Conservation (phyloP, 2,329 filamentous ascomycete genomes). For the Grosmannia serpens region DNA sequence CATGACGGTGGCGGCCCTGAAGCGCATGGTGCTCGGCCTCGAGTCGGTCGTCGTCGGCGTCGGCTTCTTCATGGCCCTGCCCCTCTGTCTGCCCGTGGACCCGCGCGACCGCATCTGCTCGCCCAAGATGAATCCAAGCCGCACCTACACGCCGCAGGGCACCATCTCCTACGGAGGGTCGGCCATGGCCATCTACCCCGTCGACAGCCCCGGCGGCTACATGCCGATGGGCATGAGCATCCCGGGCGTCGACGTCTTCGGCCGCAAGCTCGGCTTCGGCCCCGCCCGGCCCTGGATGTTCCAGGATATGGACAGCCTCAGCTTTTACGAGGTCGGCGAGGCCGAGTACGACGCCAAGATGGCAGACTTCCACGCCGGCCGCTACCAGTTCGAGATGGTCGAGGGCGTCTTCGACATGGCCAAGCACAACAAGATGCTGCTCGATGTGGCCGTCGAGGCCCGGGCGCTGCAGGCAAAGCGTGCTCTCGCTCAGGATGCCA, state of each 20-base stretch:
- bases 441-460: too few species aligned
- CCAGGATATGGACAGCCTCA: slow-evolving; percentile 22
- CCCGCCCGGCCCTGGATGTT: slow-evolving; percentile 23
- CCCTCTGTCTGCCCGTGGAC: slow-evolving; percentile 11
- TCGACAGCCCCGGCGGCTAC: slow-evolving; percentile 28
- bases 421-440: too few species aligned
- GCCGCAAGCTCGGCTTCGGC: slow-evolving; percentile 2
- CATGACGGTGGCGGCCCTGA: too few species aligned
- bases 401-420: slow-evolving; percentile 38
- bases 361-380: slow-evolving; percentile 31
- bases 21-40: slow-evolving; percentile 6
- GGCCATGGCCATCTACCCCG: slow-evolving; percentile 24
- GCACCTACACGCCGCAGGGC: slow-evolving; percentile 23
- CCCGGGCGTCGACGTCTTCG: too few species aligned
- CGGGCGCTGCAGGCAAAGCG: too few species aligned
- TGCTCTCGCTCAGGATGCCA: too few species aligned
- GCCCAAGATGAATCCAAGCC: slow-evolving; percentile 23
- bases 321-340: slow-evolving; percentile 22
- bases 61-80: slow-evolving; percentile 21
- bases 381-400: slow-evolving; percentile 39
- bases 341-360: slow-evolving; percentile 17
- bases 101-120: slow-evolving; percentile 15
- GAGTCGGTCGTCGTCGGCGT: slow-evolving; percentile 14
- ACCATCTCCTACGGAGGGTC: slow-evolving; percentile 25
- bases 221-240: too few species aligned